A percentile compares a stretch with the other conserved stretches of the same genome.
Conservation (phyloP, 768 basidiomycete species). For the Trametes sanguinea region DNA sequence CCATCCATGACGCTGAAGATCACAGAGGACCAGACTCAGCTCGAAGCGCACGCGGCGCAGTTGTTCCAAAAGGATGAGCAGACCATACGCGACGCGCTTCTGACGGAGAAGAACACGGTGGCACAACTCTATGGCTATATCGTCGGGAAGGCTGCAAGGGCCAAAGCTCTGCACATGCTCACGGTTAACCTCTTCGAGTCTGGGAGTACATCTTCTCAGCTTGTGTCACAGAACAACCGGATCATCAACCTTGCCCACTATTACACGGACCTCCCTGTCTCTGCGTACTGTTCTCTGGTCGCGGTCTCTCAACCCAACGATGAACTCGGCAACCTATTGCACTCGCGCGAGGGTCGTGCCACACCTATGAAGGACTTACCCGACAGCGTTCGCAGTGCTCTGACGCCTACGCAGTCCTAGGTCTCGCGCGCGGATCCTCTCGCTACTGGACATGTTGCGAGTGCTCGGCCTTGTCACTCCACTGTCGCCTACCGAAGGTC, state of each 20-base stretch:
- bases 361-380: conserved; percentile 59
- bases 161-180: conserved; percentile 62
- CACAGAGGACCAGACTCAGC: neutral
- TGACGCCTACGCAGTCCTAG: conserved; percentile 65
- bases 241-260: conserved; percentile 65
- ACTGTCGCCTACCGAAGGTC: conserved; percentile 46
- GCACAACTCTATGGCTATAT: conserved; percentile 77
- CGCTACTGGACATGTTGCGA: conserved; percentile 60
- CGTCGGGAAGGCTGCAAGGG: conserved; percentile 63
- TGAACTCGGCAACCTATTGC: conserved; percentile 54
- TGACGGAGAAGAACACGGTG: conserved; percentile 71
- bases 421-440: conserved; percentile 59
- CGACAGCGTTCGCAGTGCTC: conserved; percentile 44
- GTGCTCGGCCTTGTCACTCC: conserved; percentile 62
- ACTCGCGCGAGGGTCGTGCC: conserved; percentile 47
- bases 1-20: neutral
- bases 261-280: conserved; percentile 62
- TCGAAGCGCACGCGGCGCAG: conserved; percentile 38
- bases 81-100: conserved; percentile 58
- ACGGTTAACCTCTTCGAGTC: conserved; percentile 51
- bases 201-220: conserved; percentile 38
- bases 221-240: conserved; percentile 54
- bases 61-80: conserved; percentile 55
- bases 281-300: conserved; percentile 65
- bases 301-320: conserved; percentile 58